Conservation (phyloP, 148 eudicot genomes). For the Cornus florida region DNA sequence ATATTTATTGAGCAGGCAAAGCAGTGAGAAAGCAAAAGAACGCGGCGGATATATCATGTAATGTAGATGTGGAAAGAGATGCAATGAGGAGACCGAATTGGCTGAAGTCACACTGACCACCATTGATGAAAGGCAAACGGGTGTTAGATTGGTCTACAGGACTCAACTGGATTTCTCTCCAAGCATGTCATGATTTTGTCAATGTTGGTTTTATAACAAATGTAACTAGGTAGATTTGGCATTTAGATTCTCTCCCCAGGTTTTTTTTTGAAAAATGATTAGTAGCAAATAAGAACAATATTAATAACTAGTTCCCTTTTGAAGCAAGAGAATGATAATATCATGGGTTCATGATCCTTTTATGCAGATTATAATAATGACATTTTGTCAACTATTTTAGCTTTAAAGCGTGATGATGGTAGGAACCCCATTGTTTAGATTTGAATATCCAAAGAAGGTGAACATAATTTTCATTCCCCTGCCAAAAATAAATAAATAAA, state of each 20-base stretch:
- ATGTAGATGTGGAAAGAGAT: not conserved
- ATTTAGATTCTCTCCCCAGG: not conserved
- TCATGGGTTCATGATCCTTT: too few relatives aligned
- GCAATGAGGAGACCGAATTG: not conserved
- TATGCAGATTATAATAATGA: too few relatives aligned
- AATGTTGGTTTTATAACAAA: not conserved
- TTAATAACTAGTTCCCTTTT: too few relatives aligned
- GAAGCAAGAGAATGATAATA: too few relatives aligned
- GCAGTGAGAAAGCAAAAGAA: not conserved
- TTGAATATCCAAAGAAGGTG: too few relatives aligned
- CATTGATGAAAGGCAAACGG: not conserved
- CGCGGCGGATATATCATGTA: not conserved
- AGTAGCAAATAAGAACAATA: not conserved
- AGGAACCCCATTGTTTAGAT: too few relatives aligned
- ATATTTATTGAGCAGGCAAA: constrained; percentile 11
- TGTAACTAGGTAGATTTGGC: not conserved
- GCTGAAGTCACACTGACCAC: not conserved
- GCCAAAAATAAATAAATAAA: too few relatives aligned
- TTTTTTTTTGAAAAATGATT: not conserved
- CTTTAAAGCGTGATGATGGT: too few relatives aligned
- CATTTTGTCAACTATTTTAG: too few relatives aligned
- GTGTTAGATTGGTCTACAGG: not conserved
- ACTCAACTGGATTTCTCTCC: not conserved
- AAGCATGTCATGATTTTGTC: not conserved
- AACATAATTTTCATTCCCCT: too few relatives aligned